These are phyloP conservation scores for Pythium folliculosum DNA, from an alignment of 352 stramenopile species.

Conservation along the genomic window DNA sequence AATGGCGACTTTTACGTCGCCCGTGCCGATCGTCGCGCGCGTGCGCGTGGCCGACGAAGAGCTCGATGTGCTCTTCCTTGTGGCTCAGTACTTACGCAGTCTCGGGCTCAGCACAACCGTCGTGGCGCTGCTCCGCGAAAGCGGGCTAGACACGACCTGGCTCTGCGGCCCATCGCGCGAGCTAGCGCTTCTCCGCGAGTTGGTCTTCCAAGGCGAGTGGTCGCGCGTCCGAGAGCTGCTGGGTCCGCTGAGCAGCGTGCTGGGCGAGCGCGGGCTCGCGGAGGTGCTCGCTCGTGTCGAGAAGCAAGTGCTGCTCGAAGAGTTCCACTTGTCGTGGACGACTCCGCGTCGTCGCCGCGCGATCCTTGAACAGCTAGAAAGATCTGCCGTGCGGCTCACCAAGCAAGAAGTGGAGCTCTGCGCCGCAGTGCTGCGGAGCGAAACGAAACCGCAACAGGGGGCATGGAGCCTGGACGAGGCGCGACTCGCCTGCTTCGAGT, in stretches of 20 bases:
- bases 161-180: conserved; percentile 52
- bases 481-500: conserved; percentile 51
- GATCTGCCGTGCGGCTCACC: neutral
- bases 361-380: conserved; percentile 23
- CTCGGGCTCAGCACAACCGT: conserved; percentile 41
- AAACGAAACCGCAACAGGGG: neutral
- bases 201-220: conserved; percentile 55
- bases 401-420: conserved; percentile 22
- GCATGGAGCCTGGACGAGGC: conserved; percentile 35
- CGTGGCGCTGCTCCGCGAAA: conserved; percentile 55
- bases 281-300: conserved; percentile 30
- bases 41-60: conserved; percentile 13
- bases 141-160: conserved; percentile 54
- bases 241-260: conserved; percentile 30
- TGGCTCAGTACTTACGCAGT: conserved; percentile 47
- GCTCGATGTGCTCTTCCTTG: conserved; percentile 52
- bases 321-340: conserved; percentile 21
- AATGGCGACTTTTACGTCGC: neutral
- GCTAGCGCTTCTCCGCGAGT: conserved; percentile 51
- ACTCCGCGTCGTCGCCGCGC: neutral
- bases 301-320: conserved; percentile 44
- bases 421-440: conserved; percentile 7
- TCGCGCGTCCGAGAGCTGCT: conserved; percentile 39
- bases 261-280: conserved; percentile 24
- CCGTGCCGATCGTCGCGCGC: neutral